Base-by-base conservation (phyloP, 148 eudicot species). In the Amaranthus hypochondriacus region DNA sequence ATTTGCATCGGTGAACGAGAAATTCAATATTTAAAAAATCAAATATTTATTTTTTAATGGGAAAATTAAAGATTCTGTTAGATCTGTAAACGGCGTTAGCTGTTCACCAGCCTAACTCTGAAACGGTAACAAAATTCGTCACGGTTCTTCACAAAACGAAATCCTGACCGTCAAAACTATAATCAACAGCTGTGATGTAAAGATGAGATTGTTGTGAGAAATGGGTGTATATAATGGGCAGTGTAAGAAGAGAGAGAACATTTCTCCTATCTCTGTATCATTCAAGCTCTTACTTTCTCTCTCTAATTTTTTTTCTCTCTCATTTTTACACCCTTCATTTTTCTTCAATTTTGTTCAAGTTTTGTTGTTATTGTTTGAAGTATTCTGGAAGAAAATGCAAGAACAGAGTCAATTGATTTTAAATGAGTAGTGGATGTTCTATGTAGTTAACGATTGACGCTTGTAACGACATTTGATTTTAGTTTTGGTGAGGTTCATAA, bases 141-240 rank as follows among this genome's bases (percentile, higher is more conserved):
- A 77, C 83, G 78, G 74, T 80, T 77, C 4, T 48, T 47, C 10
- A 46, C 3, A 3, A 70, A 69, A 56, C 51, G 52, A 79, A 52
- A 42, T 51, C 15, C 52, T 13, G 61, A 14, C 76, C 87, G 84
- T 78, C 28, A 6, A 83, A 80, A 84, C 4, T 0, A 2, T 6
- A 2, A 77, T 82, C 54, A 54, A 81, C 78, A 81, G 84, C 47
- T 68, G 56, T 3, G 74, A 84, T 78, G 14, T 39, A 39, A 69
- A n/a, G 53, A 74, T 70, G 71, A 56, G 62, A 72, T 15, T 47
- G 70, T 55, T 48, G 43, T 56, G 14, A 4, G 70, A 78, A 82
- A 77, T 66, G 87, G 84, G 86, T 79, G 88, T 81, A 84, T 87
- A 85, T 87, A 84, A 73, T 84, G 76, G 52, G 47, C 5, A 80